Evolutionary conservation across 2,329 filamentous ascomycete genomes (phyloP).

Genomic region (Colletotrichum theobromicola): DNA sequence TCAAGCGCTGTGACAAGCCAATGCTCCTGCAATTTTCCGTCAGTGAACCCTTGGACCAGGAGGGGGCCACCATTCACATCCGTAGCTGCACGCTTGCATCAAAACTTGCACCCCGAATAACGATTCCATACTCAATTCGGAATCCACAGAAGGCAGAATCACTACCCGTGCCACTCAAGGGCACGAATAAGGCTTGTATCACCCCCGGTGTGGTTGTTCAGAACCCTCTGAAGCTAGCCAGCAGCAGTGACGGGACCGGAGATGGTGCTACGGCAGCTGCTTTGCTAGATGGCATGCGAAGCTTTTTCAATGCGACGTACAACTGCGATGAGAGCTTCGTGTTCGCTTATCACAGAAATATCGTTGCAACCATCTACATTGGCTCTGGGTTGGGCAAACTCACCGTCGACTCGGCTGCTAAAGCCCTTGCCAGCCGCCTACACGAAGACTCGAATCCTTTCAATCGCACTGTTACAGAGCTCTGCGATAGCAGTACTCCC

Average conservation of each 20-base stretch:
- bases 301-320: neutral
- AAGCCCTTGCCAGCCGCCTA: neutral
- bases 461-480: no score
- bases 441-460: no score
- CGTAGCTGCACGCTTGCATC: no score
- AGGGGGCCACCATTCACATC: no score
- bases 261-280: no score
- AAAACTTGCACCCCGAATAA: neutral
- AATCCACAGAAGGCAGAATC: neutral
- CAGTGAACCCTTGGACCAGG: neutral
- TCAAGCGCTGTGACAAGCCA: slow-evolving; percentile 20
- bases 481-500: no score
- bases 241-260: neutral
- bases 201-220: neutral
- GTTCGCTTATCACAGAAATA: slow-evolving; percentile 21
- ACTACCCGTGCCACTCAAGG: no score
- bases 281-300: no score
- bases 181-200: no score
- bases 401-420: neutral
- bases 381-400: slow-evolving; percentile 6
- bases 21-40: slow-evolving; percentile 22
- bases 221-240: no score
- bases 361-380: slow-evolving; percentile 21
- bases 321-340: slow-evolving; percentile 25
- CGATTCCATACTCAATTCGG: neutral